A percentile compares a stretch with the other conserved stretches of the same genome.
phyloP scores from a whole-genome alignment of 768 basidiomycete genomes.

The Pholiota microspora region DNA sequence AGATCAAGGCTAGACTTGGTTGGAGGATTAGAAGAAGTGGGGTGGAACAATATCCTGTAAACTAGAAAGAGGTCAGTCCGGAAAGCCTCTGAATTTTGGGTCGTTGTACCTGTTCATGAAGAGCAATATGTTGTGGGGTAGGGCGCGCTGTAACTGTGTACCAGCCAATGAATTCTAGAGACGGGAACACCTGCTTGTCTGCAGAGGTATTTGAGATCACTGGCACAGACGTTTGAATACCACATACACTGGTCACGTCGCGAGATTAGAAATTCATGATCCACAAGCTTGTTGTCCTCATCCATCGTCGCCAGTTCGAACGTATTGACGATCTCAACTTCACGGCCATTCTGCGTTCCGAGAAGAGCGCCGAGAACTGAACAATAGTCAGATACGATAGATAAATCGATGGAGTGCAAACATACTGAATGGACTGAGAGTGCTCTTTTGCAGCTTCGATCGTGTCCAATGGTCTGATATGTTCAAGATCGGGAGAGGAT shows the following conservation, averaged over 20 bases:
- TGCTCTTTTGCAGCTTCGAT: conserved; percentile 68
- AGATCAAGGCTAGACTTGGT: conserved; percentile 45
- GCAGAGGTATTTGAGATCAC: conserved; percentile 9
- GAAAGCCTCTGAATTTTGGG: background rate
- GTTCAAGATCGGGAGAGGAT: conserved; percentile 94
- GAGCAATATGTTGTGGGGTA: conserved; percentile 67
- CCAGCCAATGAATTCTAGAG: conserved; percentile 97
- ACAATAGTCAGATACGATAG: conserved; percentile 4
- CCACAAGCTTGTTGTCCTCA: conserved; percentile 53
- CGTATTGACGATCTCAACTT: conserved; percentile 96
- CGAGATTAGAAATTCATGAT: conserved; percentile 78
- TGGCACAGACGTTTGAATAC: background rate
- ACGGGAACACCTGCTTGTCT: conserved; percentile 99
- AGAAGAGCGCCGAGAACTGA: conserved; percentile 90
- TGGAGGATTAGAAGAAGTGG: conserved; percentile 83
- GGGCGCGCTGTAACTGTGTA: conserved; percentile 85
- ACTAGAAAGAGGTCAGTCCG: conserved; percentile 42
- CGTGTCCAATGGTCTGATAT: conserved; percentile 95
- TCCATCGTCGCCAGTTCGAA: conserved; percentile 82
- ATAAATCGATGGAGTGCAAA: conserved; percentile 2
- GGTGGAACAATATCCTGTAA: conserved; percentile 81
- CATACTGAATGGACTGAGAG: conserved; percentile 64
- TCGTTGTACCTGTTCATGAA: conserved; percentile 77
- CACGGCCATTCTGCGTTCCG: conserved; percentile 90
- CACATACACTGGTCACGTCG: conserved; percentile 82